Conservation (phyloP, 352 stramenopile species). For the Phytopythium litorale region DNA sequence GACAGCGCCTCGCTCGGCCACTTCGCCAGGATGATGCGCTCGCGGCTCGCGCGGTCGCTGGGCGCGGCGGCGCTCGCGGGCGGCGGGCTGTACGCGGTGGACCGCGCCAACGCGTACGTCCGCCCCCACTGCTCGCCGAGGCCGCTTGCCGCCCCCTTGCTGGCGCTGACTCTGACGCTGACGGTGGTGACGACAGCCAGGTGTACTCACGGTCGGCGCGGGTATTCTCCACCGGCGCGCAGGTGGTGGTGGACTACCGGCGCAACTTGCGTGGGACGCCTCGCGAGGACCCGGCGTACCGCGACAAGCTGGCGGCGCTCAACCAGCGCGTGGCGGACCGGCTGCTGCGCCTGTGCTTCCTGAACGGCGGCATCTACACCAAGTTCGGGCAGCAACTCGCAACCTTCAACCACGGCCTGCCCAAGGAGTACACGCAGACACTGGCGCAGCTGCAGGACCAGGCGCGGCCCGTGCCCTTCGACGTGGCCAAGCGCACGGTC, state of each 20-base stretch:
- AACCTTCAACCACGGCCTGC: slow-evolving; percentile 95
- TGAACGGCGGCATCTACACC: slow-evolving; percentile 96
- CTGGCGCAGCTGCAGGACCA: slow-evolving; percentile 91
- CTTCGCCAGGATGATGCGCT: background rate
- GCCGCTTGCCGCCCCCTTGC: background rate
- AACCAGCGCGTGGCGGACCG: slow-evolving; percentile 85
- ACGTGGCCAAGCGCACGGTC: slow-evolving; percentile 38
- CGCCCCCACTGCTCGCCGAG: background rate
- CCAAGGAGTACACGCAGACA: slow-evolving; percentile 91
- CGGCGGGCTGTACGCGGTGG: slow-evolving; percentile 28
- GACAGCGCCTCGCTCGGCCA: background rate
- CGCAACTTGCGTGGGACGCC: slow-evolving; percentile 40
- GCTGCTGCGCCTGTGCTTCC: slow-evolving; percentile 88
- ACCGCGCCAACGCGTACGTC: slow-evolving; percentile 49
- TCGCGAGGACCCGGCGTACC: slow-evolving; percentile 51
- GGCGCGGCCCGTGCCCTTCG: slow-evolving; percentile 72
- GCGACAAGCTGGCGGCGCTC: slow-evolving; percentile 42
- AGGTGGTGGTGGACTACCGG: slow-evolving; percentile 51
- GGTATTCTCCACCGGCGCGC: slow-evolving; percentile 41
- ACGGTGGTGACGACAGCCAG: slow-evolving; percentile 23
- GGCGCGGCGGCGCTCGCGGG: slow-evolving; percentile 21
- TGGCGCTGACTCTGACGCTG: too few relatives aligned
- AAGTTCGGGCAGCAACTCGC: slow-evolving; percentile 97
- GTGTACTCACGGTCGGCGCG: slow-evolving; percentile 60
- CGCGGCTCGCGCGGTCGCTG: slow-evolving; percentile 11